Evolutionary conservation across 371 early-diverging fungal species (phyloP).

Genomic region (Actinomucor elegans): DNA sequence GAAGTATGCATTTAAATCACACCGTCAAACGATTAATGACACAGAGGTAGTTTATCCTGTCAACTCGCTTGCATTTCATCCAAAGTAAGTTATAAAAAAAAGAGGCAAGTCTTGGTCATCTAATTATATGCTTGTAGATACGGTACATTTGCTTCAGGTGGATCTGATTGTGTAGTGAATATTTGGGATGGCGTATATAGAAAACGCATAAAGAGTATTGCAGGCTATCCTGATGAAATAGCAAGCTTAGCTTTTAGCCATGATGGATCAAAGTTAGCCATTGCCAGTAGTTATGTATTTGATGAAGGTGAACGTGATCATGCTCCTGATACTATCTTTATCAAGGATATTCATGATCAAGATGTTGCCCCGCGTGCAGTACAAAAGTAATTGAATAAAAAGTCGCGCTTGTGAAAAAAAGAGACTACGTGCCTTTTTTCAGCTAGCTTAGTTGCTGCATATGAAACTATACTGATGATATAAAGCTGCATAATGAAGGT

Average conservation of each 20-base stretch:
- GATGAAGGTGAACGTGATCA: constrained; percentile 94
- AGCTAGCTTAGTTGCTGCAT: too few relatives aligned
- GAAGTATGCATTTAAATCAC: constrained; percentile 96
- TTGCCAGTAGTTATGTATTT: constrained; percentile 91
- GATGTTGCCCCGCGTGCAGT: constrained; percentile 71
- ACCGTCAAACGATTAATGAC: constrained; percentile 75
- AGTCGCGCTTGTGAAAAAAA: too few relatives aligned
- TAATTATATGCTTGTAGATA: constrained; percentile 37
- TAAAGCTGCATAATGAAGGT: too few relatives aligned
- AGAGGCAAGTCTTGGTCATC: neutral
- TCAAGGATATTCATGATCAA: constrained; percentile 66
- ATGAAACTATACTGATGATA: too few relatives aligned
- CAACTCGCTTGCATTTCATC: constrained; percentile 91
- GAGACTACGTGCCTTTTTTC: too few relatives aligned
- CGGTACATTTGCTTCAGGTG: constrained; percentile 95
- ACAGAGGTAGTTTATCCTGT: constrained; percentile 92
- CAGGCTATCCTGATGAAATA: constrained; percentile 83
- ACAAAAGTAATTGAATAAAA: too few relatives aligned
- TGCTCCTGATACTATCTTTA: constrained; percentile 79
- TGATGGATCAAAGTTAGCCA: constrained; percentile 79
- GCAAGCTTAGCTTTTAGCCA: constrained; percentile 79
- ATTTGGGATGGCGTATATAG: constrained; percentile 92
- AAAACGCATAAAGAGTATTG: constrained; percentile 82
- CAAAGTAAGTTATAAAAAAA: constrained; percentile 56
- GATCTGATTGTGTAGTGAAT: constrained; percentile 89